Percentiles rank a stretch among this genome's conserved stretches.
phyloP scores from a whole-genome alignment of 2,329 filamentous ascomycete species.

The Neoarthrinium moseri region DNA sequence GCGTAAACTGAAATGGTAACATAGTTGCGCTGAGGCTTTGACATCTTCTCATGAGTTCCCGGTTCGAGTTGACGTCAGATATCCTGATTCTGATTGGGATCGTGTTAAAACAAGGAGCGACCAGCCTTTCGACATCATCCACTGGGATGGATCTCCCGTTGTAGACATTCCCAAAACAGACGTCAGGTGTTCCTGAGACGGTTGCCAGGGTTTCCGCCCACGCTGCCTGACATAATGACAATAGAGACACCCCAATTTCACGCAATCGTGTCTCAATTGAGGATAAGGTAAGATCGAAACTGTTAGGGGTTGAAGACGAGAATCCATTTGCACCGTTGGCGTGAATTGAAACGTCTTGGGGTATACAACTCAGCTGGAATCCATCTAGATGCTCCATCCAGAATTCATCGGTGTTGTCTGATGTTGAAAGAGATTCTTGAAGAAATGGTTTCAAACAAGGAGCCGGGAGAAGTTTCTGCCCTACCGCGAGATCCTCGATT shows the following conservation, averaged over 20 bases:
- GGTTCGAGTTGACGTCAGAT: constrained; percentile 43
- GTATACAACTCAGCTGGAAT: constrained; percentile 34
- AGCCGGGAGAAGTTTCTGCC: constrained; percentile 42
- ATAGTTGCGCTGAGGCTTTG: constrained; percentile 62
- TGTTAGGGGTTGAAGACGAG: constrained; percentile 7
- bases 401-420: constrained; percentile 55
- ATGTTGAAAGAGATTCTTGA: constrained; percentile 49
- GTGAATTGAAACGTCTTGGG: not conserved
- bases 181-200: constrained; percentile 55
- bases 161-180: constrained; percentile 87
- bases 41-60: constrained; percentile 57
- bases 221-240: constrained; percentile 68
- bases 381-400: constrained; percentile 60
- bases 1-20: constrained; percentile 70
- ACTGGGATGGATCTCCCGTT: constrained; percentile 71
- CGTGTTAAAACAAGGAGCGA: constrained; percentile 94
- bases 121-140: constrained; percentile 65
- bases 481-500: constrained; percentile 58
- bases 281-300: constrained; percentile 32
- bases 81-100: constrained; percentile 67
- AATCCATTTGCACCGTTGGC: constrained; percentile 5
- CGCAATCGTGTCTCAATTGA: constrained; percentile 49
- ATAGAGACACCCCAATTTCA: constrained; percentile 56
- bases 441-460: constrained; percentile 66
- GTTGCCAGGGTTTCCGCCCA: constrained; percentile 67